Base-by-base conservation (phyloP, 306 rosid species). In the Acmispon strigosus region DNA sequence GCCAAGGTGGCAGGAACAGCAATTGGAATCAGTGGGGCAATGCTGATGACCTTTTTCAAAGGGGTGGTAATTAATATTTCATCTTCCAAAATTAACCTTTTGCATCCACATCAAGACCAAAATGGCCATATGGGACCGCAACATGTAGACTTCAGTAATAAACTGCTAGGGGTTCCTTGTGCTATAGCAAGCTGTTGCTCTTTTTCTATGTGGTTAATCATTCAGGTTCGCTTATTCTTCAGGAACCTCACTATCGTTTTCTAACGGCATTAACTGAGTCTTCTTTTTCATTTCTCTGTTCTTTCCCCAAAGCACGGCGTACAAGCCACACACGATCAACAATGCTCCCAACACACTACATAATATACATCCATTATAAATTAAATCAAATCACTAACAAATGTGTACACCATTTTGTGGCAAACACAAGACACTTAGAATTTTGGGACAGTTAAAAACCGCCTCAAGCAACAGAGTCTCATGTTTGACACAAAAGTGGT, bases 11-110 rank as follows among this genome's bases (percentile, higher is more conserved):
- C 67, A 9, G 92, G 92, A 10, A 74, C 86, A 3, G 1, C 71
- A 36, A 22, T 67, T 0, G 86, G 85, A 10, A 37, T 85, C 3
- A 60, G 84, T 66, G 88, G 92, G 44, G 90, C 90, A 13, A 81
- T 72, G 87, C 0, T 85, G 20, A 19, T 85, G 61, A 78, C 76
- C 0, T 83, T 87, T 56, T 70, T 76, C 77, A 83, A 81, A 73
- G 92, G 90, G 13, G 4, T 8, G 12, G 62, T 69, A 18, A 68
- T 85, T 34, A 16, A 87, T 4, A 57, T 76, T 5, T 70, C 83
- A 80, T 52, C 86, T 8, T 55, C 54, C 5, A 75, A 76, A 20
- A 58, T 47, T 32, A 49, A 81, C 77, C 79, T 80, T 34, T 12
- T 80, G 49, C 72, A 66, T 83, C 12, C 52, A 39, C 83, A 53